Conservation (phyloP, 306 rosid species). For the Notholithocarpus densiflorus region DNA sequence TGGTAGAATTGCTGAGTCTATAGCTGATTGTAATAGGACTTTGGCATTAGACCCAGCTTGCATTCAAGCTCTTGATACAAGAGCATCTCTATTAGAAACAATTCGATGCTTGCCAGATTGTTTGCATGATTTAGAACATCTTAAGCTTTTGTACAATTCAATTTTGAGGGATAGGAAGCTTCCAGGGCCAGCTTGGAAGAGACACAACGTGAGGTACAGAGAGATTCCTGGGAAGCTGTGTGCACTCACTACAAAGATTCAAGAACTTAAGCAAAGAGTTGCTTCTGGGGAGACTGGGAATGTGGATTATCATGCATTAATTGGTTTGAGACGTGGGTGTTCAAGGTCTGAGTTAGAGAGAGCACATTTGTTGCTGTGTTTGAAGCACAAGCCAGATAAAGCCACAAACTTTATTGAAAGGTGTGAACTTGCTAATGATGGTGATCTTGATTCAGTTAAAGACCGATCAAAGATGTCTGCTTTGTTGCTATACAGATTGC, state of each 20-base stretch:
- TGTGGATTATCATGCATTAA: constrained; percentile 76
- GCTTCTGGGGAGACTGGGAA: constrained; percentile 65
- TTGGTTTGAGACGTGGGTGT: constrained; percentile 84
- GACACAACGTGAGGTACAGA: constrained; percentile 69
- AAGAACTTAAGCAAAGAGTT: constrained; percentile 63
- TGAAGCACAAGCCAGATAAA: constrained; percentile 88
- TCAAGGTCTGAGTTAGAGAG: constrained; percentile 86
- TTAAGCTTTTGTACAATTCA: constrained; percentile 82
- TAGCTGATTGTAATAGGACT: constrained; percentile 89
- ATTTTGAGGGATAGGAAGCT: constrained; percentile 80
- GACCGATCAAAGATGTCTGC: constrained; percentile 81
- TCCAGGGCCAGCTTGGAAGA: constrained; percentile 89
- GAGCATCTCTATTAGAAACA: constrained; percentile 73
- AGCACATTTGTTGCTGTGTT: constrained; percentile 60
- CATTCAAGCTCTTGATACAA: constrained; percentile 81
- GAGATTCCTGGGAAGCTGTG: constrained; percentile 89
- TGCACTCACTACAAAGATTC: constrained; percentile 53
- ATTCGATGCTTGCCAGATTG: constrained; percentile 84
- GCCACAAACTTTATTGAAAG: constrained; percentile 62
- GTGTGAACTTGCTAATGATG: constrained; percentile 71
- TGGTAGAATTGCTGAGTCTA: constrained; percentile 79
- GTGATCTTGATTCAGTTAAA: constrained; percentile 65
- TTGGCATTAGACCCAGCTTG: constrained; percentile 69
- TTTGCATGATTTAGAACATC: constrained; percentile 84
- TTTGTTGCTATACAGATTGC: constrained; percentile 68